Evolutionary conservation across 352 stramenopile genomes (phyloP).

Genomic region (Thraustochytrium sp.): DNA sequence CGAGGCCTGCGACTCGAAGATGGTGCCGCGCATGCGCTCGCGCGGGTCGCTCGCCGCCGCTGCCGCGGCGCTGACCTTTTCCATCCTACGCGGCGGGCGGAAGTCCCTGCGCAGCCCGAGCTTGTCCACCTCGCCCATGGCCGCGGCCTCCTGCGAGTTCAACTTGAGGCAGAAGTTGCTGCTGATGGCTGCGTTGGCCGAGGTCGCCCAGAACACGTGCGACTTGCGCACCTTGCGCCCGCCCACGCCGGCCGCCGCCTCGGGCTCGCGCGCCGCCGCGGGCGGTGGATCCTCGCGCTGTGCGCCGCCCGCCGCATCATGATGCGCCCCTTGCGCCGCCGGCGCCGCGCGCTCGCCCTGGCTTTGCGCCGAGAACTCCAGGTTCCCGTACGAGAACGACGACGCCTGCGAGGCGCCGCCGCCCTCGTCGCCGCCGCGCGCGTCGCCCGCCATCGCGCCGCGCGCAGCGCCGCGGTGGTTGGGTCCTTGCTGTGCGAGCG

Average conservation of each 20-base stretch:
- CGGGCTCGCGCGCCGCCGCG: no score
- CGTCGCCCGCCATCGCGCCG: neutral
- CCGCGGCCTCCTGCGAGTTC: neutral
- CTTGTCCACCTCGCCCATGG: neutral
- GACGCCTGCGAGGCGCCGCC: neutral
- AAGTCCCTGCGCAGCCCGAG: neutral
- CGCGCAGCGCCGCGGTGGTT: no score
- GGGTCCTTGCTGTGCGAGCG: no score
- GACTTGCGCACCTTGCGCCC: neutral
- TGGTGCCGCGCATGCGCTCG: no score
- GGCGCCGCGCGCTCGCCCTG: neutral
- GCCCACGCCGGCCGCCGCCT: no score
- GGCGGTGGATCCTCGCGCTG: neutral
- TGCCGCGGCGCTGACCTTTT: no score
- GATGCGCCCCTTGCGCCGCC: neutral
- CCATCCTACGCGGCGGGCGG: neutral
- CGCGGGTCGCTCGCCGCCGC: no score
- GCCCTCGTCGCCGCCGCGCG: neutral
- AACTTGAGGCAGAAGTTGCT: neutral
- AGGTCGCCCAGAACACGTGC: neutral
- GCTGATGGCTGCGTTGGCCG: neutral
- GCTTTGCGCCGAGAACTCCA: neutral
- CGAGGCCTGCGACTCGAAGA: no score
- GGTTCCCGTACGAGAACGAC: slow-evolving; percentile 1
- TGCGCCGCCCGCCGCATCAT: neutral